A percentile compares a stretch with the other conserved stretches of the same genome.
These are phyloP conservation scores for Fusarium sp. DNA, from an alignment of 2,329 filamentous ascomycete genomes.

Conservation along the genomic window DNA sequence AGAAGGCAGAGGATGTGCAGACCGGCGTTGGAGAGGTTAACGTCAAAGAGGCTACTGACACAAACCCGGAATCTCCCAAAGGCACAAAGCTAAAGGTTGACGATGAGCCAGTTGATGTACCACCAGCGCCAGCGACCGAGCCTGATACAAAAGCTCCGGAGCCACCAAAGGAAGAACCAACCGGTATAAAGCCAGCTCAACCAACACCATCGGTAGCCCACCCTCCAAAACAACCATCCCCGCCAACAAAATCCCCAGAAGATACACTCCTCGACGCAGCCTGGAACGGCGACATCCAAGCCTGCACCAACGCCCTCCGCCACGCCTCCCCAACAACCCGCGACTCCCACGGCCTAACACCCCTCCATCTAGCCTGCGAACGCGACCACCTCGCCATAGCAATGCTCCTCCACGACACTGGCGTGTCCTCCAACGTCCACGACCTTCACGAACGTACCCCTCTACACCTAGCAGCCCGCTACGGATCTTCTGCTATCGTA, in stretches of 20 bases:
- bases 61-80: not conserved
- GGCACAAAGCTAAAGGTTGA: conserved; percentile 9
- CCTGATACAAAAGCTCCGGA: not conserved
- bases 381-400: conserved; percentile 50
- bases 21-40: not conserved
- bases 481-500: conserved; percentile 47
- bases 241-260: conserved; percentile 27
- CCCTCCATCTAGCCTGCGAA: conserved; percentile 49
- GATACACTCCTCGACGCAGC: conserved; percentile 49
- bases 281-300: conserved; percentile 50
- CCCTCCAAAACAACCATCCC: not conserved
- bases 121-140: not conserved
- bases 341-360: conserved; percentile 48
- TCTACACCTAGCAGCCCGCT: conserved; percentile 49
- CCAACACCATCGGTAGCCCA: not conserved
- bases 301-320: conserved; percentile 42
- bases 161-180: not conserved
- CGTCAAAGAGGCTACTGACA: rapidly evolving
- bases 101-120: not conserved
- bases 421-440: conserved; percentile 44
- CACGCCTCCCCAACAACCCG: conserved; percentile 43
- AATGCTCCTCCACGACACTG: conserved; percentile 50
- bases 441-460: conserved; percentile 50
- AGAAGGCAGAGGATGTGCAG: not conserved
- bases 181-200: not conserved